These are phyloP conservation scores for Ophiocordyceps australis DNA, from an alignment of 2,329 filamentous ascomycete genomes.

Conservation along the genomic window DNA sequence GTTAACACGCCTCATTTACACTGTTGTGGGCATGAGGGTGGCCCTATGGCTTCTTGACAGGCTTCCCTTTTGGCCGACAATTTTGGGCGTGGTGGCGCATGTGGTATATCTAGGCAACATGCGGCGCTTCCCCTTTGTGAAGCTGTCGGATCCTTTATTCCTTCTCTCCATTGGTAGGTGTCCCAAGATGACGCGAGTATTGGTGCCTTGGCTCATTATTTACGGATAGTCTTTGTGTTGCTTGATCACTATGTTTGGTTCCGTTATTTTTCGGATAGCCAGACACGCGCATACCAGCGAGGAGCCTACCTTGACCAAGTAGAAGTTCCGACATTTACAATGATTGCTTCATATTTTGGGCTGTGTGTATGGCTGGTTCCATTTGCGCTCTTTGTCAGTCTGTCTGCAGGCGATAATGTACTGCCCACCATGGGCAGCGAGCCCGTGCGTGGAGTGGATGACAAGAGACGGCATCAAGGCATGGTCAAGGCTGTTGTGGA, in stretches of 20 bases:
- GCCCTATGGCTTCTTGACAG: conserved; percentile 65
- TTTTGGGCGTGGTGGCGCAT: conserved; percentile 66
- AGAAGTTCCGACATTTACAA: conserved; percentile 65
- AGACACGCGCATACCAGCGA: conserved; percentile 37
- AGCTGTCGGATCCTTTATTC: conserved; percentile 75
- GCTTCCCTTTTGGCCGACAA: conserved; percentile 61
- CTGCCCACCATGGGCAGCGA: conserved; percentile 75
- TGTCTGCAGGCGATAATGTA: conserved; percentile 90
- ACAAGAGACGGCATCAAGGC: conserved; percentile 37
- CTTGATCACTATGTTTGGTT: conserved; percentile 95
- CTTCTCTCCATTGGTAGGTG: conserved; percentile 58
- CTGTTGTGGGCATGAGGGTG: conserved; percentile 54
- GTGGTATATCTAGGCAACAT: conserved; percentile 81
- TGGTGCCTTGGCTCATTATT: no score
- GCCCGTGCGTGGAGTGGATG: conserved; percentile 24
- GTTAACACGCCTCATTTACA: conserved; percentile 73
- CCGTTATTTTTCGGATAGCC: conserved; percentile 61
- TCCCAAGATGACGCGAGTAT: neutral
- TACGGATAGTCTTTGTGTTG: conserved; percentile 57
- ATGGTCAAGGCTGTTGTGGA: conserved; percentile 51
- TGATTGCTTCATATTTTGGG: conserved; percentile 92
- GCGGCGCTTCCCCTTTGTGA: conserved; percentile 55
- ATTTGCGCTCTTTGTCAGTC: conserved; percentile 83
- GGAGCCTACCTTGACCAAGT: conserved; percentile 44
- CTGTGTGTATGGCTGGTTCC: conserved; percentile 94